These are phyloP conservation scores for Candida dajiaensis DNA, from an alignment of 805 yeast genomes.

Conservation along the genomic window DNA sequence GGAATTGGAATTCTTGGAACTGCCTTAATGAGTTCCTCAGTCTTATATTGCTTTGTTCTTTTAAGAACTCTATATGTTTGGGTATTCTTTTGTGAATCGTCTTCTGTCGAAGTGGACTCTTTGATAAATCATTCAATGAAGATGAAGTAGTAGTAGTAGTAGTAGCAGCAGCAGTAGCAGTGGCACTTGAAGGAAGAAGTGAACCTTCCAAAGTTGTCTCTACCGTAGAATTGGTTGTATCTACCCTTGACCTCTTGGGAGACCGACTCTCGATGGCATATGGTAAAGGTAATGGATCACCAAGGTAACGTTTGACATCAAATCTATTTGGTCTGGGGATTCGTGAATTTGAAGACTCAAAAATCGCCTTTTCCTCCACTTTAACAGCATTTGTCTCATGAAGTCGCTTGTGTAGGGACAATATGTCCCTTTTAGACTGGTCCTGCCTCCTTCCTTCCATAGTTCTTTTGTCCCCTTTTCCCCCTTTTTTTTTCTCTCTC, in stretches of 20 bases:
- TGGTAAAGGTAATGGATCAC: slow-evolving; percentile 35
- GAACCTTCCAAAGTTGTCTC: not conserved
- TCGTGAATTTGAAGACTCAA: not conserved
- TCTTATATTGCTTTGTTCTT: not conserved
- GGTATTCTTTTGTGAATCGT: not conserved
- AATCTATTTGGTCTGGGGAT: not conserved
- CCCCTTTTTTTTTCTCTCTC: too few relatives aligned
- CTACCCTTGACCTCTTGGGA: not conserved
- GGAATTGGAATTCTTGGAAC: not conserved
- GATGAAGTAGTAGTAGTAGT: too few relatives aligned
- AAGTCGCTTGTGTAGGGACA: not conserved
- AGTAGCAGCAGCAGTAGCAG: too few relatives aligned
- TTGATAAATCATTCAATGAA: not conserved
- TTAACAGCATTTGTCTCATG: not conserved
- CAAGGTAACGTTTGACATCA: slow-evolving; percentile 18
- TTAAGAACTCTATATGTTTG: not conserved
- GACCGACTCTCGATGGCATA: slow-evolving; percentile 16
- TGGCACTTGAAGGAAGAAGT: not conserved
- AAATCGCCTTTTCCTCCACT: not conserved
- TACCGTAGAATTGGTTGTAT: not conserved
- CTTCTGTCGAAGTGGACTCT: not conserved
- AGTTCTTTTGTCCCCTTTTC: too few relatives aligned
- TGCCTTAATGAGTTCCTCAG: not conserved
- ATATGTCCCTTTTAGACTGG: not conserved
- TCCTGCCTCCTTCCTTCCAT: not conserved